phyloP scores from a whole-genome alignment of 2,329 filamentous ascomycete genomes.

The Verticillium zaregamsianum region DNA sequence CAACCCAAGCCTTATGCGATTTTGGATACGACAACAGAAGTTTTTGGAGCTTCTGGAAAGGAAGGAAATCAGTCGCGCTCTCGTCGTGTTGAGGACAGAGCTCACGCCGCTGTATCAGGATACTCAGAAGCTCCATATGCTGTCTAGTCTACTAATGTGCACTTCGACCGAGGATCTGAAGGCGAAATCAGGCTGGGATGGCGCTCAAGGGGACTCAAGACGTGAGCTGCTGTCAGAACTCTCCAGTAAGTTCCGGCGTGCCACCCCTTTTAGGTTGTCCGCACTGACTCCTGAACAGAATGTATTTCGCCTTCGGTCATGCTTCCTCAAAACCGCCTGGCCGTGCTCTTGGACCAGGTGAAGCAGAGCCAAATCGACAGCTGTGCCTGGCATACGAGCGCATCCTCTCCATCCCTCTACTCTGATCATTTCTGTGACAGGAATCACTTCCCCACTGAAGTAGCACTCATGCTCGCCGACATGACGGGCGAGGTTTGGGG shows the following conservation, averaged over 20 bases:
- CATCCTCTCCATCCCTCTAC: slow-evolving; percentile 76
- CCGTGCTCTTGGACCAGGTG: slow-evolving; percentile 74
- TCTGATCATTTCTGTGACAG: slow-evolving; percentile 81
- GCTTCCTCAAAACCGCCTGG: slow-evolving; percentile 88
- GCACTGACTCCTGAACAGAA: slow-evolving; percentile 41
- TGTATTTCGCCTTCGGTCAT: slow-evolving; percentile 95
- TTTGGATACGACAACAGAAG: slow-evolving; percentile 88
- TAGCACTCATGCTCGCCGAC: slow-evolving; percentile 65
- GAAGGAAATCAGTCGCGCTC: slow-evolving; percentile 66
- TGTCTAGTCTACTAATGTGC: slow-evolving; percentile 92
- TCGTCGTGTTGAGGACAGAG: slow-evolving; percentile 82
- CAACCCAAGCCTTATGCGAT: slow-evolving; percentile 76
- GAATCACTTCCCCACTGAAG: slow-evolving; percentile 71
- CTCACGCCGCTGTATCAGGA: slow-evolving; percentile 83
- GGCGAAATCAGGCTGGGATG: slow-evolving; percentile 78
- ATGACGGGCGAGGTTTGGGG: slow-evolving; percentile 88
- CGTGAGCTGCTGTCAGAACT: slow-evolving; percentile 72
- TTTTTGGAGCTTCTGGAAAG: slow-evolving; percentile 85
- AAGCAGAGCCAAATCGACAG: slow-evolving; percentile 78
- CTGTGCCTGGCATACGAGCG: slow-evolving; percentile 86
- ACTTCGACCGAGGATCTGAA: slow-evolving; percentile 72
- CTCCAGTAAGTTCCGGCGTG: slow-evolving; percentile 58
- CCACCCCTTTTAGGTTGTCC: not conserved
- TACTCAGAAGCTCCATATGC: slow-evolving; percentile 68
- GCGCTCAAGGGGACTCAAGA: slow-evolving; percentile 70